Percentiles rank a stretch among this genome's conserved stretches.
phyloP scores from a whole-genome alignment of 192 early-diverging fungal genomes.

The Coemansia sp. region DNA sequence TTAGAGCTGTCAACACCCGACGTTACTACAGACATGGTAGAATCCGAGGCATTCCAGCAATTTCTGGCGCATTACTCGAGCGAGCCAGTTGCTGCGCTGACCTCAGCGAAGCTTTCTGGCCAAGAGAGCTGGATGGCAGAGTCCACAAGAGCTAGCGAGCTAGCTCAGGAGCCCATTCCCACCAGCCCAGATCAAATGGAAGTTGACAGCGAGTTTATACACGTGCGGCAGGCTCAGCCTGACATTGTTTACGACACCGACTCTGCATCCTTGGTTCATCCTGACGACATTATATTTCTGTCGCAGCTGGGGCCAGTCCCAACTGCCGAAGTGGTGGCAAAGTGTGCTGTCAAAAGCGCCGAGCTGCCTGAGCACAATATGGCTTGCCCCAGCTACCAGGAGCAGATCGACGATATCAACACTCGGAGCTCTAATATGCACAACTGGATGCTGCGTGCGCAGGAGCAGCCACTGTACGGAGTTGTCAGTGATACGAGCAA shows the following conservation, averaged over 20 bases:
- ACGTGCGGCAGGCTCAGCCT: neutral
- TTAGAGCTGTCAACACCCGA: constrained; percentile 9
- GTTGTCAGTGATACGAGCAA: constrained; percentile 32
- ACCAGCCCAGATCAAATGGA: constrained; percentile 21
- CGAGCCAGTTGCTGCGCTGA: constrained; percentile 21
- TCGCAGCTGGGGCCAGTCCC: constrained; percentile 37
- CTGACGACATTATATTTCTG: constrained; percentile 41
- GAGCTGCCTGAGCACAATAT: constrained; percentile 24
- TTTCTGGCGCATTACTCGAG: constrained; percentile 30
- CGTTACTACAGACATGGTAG: constrained; percentile 1
- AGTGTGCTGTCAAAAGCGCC: constrained; percentile 16
- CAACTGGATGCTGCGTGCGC: constrained; percentile 44
- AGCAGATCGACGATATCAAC: constrained; percentile 39
- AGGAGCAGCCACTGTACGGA: constrained; percentile 50
- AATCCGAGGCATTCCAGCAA: constrained; percentile 13
- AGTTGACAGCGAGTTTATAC: constrained; percentile 15
- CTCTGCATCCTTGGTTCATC: constrained; percentile 19
- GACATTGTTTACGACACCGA: constrained; percentile 13
- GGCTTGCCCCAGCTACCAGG: constrained; percentile 29
- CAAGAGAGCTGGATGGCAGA: constrained; percentile 16
- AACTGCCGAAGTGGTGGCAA: constrained; percentile 22
- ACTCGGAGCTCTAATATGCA: constrained; percentile 42
- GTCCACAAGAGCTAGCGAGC: neutral
- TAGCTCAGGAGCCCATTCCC: neutral
- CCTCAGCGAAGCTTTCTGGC: constrained; percentile 9